Evolutionary conservation across 164 flowering plant species (phyloP), one percentile per base, ranked within the genome.

Genomic region (Litsea cubeba): DNA sequence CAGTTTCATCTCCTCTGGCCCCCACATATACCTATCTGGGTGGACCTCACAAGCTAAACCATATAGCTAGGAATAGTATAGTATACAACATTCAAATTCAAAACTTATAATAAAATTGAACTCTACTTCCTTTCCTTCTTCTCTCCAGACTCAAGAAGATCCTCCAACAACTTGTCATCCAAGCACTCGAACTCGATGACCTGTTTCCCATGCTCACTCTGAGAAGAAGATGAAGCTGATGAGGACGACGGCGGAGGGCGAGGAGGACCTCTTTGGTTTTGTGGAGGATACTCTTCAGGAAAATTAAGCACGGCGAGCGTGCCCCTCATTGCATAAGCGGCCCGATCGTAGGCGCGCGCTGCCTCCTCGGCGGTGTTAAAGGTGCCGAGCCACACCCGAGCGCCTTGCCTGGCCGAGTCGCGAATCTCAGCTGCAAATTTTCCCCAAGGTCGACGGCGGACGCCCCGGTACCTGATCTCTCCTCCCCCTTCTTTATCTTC

Each of bases 101-200:
- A 66, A 66, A 66, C n/a, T 1, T 18, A 28, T 22, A 28, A 28
- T 22, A 28, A 62, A 49, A 10, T 62, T 28, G 58, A 20, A 18
- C 2, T 30, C 50, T 64, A 35, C 35, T 35, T 60, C 28, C 30
- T 67, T 20, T 63, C 72, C 22, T 25, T 70, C 73, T 74, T 23
- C 65, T 69, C 77, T 15, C 10, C 71, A 10, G 23, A 57, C 17
- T 49, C 60, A 23, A 76, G 78, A 40, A 76, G 71, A 22, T 66
- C 78, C 30, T 76, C 78, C 64, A 76, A 23, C 51, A 65, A 12
- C 51, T 67, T 66, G 57, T 76, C 75, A 66, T 76, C 78, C 66
- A 76, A 67, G 49, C 24, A 76, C 75, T 76, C 78, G 3, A 76
- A 71, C n/a, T 71, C 75, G 14, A 76, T 51, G 23, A 76, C 75